Evolutionary conservation across 2,329 filamentous ascomycete genomes (phyloP).

Genomic region (Cytospora chrysosperma): DNA sequence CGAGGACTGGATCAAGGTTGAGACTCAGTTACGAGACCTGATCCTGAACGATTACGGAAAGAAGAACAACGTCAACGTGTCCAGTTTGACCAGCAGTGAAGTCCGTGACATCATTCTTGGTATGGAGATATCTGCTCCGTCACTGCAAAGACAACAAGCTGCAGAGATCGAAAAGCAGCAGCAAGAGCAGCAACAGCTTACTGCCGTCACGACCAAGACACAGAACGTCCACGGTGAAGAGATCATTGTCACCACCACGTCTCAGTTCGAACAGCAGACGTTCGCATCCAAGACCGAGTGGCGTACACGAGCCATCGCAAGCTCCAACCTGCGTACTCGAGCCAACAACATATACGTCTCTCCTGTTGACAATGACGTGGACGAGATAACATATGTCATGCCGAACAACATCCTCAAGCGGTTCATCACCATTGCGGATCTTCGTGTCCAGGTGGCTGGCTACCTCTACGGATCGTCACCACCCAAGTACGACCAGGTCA

Average conservation of each 20-base stretch:
- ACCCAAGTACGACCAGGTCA: constrained; percentile 92
- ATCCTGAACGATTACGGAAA: constrained; percentile 99
- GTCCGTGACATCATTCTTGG: constrained; percentile 97
- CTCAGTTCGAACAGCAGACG: constrained; percentile 94
- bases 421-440: constrained; percentile 95
- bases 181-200: constrained; percentile 93
- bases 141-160: constrained; percentile 96
- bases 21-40: constrained; percentile 89
- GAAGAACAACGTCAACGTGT: constrained; percentile 99
- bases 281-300: constrained; percentile 99
- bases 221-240: constrained; percentile 97
- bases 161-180: constrained; percentile 99
- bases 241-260: constrained; percentile 97
- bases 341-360: constrained; percentile 99
- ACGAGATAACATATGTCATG: constrained; percentile 96
- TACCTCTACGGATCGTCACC: constrained; percentile 94
- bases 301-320: constrained; percentile 94
- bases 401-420: constrained; percentile 98
- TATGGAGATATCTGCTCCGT: constrained; percentile 99
- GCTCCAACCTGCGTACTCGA: constrained; percentile 88
- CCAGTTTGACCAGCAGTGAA: constrained; percentile 93
- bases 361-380: constrained; percentile 86
- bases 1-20: constrained; percentile 99
- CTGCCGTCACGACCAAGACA: constrained; percentile 96
- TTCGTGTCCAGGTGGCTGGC: constrained; percentile 93